phyloP scores from a whole-genome alignment of 495 filamentous ascomycete genomes.

The Acidomyces sp. region DNA sequence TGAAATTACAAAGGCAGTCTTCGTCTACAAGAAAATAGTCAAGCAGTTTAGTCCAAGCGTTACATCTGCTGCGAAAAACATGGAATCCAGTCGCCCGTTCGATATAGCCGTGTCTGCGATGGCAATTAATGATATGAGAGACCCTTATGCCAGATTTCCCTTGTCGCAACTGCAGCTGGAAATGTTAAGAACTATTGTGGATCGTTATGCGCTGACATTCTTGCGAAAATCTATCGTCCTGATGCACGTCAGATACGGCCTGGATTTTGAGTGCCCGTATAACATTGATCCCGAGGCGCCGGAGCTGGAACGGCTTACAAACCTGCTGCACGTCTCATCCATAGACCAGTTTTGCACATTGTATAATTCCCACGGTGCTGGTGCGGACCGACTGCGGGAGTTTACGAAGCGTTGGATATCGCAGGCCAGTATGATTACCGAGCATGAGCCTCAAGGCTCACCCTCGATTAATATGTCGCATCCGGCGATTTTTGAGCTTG shows the following conservation, averaged over 20 bases:
- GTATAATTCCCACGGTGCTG: slow-evolving; percentile 18
- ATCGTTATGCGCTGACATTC: slow-evolving; percentile 78
- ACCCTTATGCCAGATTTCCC: slow-evolving; percentile 3
- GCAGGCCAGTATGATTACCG: slow-evolving; percentile 32
- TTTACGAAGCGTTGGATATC: slow-evolving; percentile 71
- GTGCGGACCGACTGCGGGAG: slow-evolving; percentile 29
- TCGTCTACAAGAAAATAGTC: slow-evolving; percentile 27
- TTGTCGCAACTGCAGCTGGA: slow-evolving; percentile 20
- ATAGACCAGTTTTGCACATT: slow-evolving; percentile 63
- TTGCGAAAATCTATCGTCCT: slow-evolving; percentile 74
- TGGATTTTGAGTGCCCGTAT: slow-evolving; percentile 69
- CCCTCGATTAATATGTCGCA: slow-evolving; percentile 48
- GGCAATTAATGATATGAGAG: slow-evolving; percentile 2
- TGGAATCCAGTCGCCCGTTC: slow-evolving; percentile 6
- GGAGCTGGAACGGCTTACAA: slow-evolving; percentile 72
- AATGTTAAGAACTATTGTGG: slow-evolving; percentile 42
- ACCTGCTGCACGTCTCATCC: slow-evolving; percentile 57
- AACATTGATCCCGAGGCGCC: slow-evolving; percentile 48
- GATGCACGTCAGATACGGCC: slow-evolving; percentile 73
- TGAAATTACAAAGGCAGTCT: slow-evolving; percentile 69
- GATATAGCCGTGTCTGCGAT: slow-evolving; percentile 4
- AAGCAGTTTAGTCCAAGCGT: background rate
- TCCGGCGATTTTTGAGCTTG: slow-evolving; percentile 83
- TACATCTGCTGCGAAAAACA: background rate
- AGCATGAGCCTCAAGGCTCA: slow-evolving; percentile 15